Evolutionary conservation across 352 stramenopile species (phyloP).

Genomic region (Phytophthora sp.): DNA sequence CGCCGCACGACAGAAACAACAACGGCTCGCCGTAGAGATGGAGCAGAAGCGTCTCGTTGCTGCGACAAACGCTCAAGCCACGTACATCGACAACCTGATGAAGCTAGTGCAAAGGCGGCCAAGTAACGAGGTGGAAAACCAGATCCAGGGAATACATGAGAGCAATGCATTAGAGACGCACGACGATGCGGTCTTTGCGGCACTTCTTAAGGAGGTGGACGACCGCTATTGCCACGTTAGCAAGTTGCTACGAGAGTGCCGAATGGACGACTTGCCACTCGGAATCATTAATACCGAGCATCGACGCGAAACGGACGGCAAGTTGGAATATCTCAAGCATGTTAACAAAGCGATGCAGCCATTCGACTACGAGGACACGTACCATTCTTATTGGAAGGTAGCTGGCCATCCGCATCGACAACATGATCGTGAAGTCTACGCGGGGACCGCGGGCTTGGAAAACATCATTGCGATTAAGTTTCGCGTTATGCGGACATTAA

Average conservation of each 20-base stretch:
- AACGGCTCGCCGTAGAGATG: background rate
- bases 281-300: slow-evolving; percentile 5
- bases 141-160: background rate
- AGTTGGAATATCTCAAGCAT: slow-evolving; percentile 16
- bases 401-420: slow-evolving; percentile 2
- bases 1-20: background rate
- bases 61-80: background rate
- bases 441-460: background rate
- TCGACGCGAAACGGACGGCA: background rate
- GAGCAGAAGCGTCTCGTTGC: slow-evolving; percentile 10
- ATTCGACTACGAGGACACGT: slow-evolving; percentile 12
- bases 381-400: slow-evolving; percentile 1
- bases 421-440: slow-evolving; percentile 11
- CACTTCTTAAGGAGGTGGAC: slow-evolving; percentile 9
- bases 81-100: slow-evolving; percentile 10
- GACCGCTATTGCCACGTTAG: slow-evolving; percentile 7
- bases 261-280: background rate
- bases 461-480: slow-evolving; percentile 7
- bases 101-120: background rate
- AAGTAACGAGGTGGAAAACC: background rate
- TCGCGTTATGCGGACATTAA: background rate
- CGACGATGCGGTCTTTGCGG: background rate
- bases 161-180: background rate
- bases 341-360: background rate
- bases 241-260: slow-evolving; percentile 1